Percentiles rank a stretch among this genome's conserved stretches.
These are phyloP conservation scores for Rhodamnia rubescens DNA, from an alignment of 345 rosid genomes.

Conservation along the genomic window DNA sequence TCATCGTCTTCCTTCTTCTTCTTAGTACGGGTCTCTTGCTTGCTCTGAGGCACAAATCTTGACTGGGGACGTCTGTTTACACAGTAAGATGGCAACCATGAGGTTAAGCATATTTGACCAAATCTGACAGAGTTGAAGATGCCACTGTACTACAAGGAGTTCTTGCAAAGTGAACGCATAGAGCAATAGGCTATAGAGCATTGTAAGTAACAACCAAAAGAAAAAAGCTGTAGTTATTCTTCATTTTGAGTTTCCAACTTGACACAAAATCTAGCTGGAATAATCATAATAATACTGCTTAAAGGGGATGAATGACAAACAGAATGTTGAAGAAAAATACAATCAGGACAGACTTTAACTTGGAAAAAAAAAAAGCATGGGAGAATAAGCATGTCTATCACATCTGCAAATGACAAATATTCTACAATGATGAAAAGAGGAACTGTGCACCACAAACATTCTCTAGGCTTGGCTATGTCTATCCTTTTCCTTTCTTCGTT, in stretches of 20 bases:
- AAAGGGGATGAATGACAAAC: no score
- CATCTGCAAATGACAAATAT: no score
- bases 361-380: no score
- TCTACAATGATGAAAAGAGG: no score
- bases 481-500: no score
- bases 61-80: conserved; percentile 1
- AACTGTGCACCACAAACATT: no score
- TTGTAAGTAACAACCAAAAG: neutral
- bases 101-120: neutral
- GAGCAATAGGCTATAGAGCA: neutral
- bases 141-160: neutral
- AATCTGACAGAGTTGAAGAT: neutral
- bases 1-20: conserved; percentile 11
- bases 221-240: neutral
- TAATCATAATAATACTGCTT: no score
- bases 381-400: no score
- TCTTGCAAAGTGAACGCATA: neutral
- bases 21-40: neutral
- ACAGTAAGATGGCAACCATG: neutral
- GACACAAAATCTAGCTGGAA: no score
- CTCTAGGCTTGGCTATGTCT: no score
- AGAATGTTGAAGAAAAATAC: no score
- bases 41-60: neutral
- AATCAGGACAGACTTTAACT: no score
- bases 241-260: neutral